Evolutionary conservation across 208 protist genomes (phyloP).

Genomic region (Trypanosoma lewisi): DNA sequence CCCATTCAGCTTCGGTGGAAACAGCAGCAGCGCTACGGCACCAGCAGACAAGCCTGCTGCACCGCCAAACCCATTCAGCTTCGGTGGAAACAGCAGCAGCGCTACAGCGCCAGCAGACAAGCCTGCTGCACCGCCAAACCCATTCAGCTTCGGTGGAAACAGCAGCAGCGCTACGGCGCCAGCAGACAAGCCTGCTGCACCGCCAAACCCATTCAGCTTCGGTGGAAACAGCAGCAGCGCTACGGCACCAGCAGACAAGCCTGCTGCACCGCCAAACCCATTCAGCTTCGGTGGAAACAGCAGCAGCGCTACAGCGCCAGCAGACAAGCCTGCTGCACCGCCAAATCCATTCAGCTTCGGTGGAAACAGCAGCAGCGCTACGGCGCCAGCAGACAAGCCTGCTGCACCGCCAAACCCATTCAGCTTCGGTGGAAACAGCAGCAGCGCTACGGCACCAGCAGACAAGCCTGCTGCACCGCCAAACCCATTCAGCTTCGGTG

Average conservation of each 20-base stretch:
- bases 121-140: no score
- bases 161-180: neutral
- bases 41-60: no score
- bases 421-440: slow-evolving; percentile 28
- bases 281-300: slow-evolving; percentile 24
- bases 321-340: slow-evolving; percentile 21
- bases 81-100: no score
- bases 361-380: neutral
- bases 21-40: no score
- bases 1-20: no score
- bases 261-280: slow-evolving; percentile 8
- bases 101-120: no score
- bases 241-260: slow-evolving; percentile 16
- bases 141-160: no score
- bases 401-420: slow-evolving; percentile 37
- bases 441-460: neutral
- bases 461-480: slow-evolving; percentile 10
- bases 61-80: no score
- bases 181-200: neutral
- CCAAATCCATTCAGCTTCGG: slow-evolving; percentile 22
- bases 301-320: slow-evolving; percentile 4
- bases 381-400: slow-evolving; percentile 13
- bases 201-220: neutral
- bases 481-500: slow-evolving; percentile 19
- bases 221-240: neutral